phyloP scores from a whole-genome alignment of 1,284 basidiomycete genomes.

The Rhodotorula sp. region DNA sequence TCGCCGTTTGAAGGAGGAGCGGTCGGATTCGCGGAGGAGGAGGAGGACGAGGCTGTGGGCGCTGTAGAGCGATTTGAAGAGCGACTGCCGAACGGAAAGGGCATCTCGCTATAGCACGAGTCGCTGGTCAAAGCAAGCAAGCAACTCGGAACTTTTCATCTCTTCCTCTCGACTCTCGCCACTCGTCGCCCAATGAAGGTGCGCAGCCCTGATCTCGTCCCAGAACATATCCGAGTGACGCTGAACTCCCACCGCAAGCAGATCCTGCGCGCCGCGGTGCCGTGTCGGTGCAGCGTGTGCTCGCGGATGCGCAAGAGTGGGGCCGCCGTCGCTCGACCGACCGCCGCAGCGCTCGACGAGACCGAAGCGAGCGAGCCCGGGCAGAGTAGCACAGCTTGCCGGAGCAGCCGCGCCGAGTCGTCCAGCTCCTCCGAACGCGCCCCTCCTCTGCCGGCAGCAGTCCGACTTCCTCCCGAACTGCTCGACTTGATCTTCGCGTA shows the following conservation, averaged over 20 bases:
- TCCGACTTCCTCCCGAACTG: constrained; percentile 19
- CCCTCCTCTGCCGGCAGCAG: too few relatives aligned
- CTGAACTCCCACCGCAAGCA: not conserved
- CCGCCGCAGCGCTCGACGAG: too few relatives aligned
- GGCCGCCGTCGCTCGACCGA: not conserved
- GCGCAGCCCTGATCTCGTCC: not conserved
- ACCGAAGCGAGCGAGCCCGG: too few relatives aligned
- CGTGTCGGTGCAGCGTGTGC: constrained; percentile 6
- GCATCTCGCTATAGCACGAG: not conserved
- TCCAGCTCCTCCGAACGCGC: too few relatives aligned
- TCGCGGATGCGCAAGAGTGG: not conserved
- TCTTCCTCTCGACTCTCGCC: not conserved
- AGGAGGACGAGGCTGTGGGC: not conserved
- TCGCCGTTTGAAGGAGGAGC: too few relatives aligned
- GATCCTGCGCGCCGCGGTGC: not conserved
- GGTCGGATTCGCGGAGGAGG: not conserved
- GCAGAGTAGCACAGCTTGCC: too few relatives aligned
- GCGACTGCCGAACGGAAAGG: not conserved
- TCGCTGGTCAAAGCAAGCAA: not conserved
- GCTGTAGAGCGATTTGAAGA: not conserved
- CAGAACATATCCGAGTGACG: too few relatives aligned
- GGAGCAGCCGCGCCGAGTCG: too few relatives aligned
- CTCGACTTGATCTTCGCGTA: constrained; percentile 12
- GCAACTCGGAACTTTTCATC: not conserved
- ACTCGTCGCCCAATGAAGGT: constrained; percentile 3